A percentile compares a stretch with the other conserved stretches of the same genome.
Conservation (phyloP, 805 yeast genomes). For the Candida parachauliodes region DNA sequence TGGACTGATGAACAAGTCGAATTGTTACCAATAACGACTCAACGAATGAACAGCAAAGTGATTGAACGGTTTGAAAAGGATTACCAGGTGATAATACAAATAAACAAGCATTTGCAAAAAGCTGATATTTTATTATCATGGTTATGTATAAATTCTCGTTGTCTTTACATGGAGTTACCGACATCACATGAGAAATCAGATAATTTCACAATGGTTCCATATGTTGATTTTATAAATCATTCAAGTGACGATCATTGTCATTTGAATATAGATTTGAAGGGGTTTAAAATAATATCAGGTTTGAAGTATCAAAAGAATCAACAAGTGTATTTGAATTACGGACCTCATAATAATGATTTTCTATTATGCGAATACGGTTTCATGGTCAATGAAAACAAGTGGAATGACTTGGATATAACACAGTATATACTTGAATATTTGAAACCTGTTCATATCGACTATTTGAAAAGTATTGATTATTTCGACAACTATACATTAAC, state of each 20-base stretch:
- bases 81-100: constrained; percentile 28
- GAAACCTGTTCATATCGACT: constrained; percentile 35
- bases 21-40: constrained; percentile 44
- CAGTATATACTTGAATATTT: constrained; percentile 35
- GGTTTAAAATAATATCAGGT: constrained; percentile 49
- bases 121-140: constrained; percentile 67
- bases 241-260: constrained; percentile 49
- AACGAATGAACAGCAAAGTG: constrained; percentile 40
- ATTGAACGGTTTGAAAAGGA: constrained; percentile 43
- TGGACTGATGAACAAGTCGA: constrained; percentile 47
- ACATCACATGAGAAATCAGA: constrained; percentile 49
- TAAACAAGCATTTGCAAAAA: constrained; percentile 17
- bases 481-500: constrained; percentile 72
- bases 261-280: constrained; percentile 42
- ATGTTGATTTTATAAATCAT: constrained; percentile 86
- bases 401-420: constrained; percentile 71
- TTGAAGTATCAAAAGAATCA: constrained; percentile 33
- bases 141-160: constrained; percentile 88
- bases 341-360: constrained; percentile 84
- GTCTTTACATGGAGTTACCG: constrained; percentile 73
- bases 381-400: constrained; percentile 49
- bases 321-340: constrained; percentile 75
- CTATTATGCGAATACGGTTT: constrained; percentile 87
- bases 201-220: constrained; percentile 88
- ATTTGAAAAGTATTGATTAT: constrained; percentile 53